phyloP scores from a whole-genome alignment of 805 yeast species.

The Starmerella powellii region DNA sequence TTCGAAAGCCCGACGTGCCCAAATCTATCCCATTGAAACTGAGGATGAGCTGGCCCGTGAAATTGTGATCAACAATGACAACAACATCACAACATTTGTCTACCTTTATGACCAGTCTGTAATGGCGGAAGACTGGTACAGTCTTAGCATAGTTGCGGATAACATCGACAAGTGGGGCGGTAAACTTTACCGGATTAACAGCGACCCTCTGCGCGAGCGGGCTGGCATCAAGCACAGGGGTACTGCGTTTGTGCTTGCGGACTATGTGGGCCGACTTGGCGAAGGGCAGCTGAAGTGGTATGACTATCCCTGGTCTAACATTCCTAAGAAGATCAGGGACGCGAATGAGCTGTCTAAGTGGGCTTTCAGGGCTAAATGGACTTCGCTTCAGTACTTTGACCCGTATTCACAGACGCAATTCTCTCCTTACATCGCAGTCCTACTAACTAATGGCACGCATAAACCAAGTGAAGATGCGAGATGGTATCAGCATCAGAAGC shows the following conservation, averaged over 20 bases:
- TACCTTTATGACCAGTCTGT: constrained; percentile 32
- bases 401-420: constrained; percentile 8
- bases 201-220: constrained; percentile 11
- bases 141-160: constrained; percentile 28
- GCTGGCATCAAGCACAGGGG: constrained; percentile 20
- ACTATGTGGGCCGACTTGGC: constrained; percentile 3
- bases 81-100: constrained; percentile 27
- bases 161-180: constrained; percentile 16
- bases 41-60: constrained; percentile 22
- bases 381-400: constrained; percentile 10
- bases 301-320: constrained; percentile 16
- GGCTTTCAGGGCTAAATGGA: constrained; percentile 17
- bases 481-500: constrained; percentile 4
- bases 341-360: constrained; percentile 13
- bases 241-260: constrained; percentile 17
- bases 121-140: constrained; percentile 32
- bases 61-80: constrained; percentile 19
- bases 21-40: constrained; percentile 24
- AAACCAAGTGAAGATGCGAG: constrained; percentile 1
- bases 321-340: constrained; percentile 21
- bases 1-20: constrained; percentile 21
- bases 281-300: constrained; percentile 12
- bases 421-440: constrained; percentile 15
- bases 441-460: constrained; percentile 2
- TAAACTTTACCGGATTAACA: constrained; percentile 17